These are phyloP conservation scores for Cladosporium austrohemisphaericum DNA, from an alignment of 2,329 filamentous ascomycete genomes.

Conservation along the genomic window DNA sequence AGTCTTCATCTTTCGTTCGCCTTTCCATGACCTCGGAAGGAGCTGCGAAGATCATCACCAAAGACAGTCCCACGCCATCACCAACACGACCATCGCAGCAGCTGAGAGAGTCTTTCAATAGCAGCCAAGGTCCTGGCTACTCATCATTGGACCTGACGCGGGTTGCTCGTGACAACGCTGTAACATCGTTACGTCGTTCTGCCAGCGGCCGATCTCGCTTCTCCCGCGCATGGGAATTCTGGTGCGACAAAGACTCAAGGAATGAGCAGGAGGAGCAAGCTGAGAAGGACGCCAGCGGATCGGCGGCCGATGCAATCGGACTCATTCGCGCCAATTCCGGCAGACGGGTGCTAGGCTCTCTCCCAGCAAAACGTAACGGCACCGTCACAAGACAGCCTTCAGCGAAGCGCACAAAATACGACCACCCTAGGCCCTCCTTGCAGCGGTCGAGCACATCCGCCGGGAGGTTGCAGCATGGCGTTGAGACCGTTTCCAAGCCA, in stretches of 20 bases:
- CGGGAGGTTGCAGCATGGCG: conserved; percentile 29
- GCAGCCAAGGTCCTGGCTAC: conserved; percentile 1
- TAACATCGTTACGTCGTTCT: conserved; percentile 42
- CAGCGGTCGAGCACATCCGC: conserved; percentile 30
- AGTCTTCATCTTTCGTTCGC: conserved; percentile 57
- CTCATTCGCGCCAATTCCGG: conserved; percentile 70
- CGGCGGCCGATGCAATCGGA: conserved; percentile 75
- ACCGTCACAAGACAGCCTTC: conserved; percentile 19
- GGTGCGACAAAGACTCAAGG: conserved; percentile 74
- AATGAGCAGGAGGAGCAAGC: conserved; percentile 78
- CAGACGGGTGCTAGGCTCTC: conserved; percentile 48
- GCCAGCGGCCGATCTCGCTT: conserved; percentile 70
- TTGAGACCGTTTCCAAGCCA: not conserved
- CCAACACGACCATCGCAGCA: conserved; percentile 47
- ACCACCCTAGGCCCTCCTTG: conserved; percentile 35
- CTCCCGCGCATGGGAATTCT: conserved; percentile 86
- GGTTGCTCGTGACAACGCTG: not conserved
- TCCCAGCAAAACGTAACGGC: conserved; percentile 64
- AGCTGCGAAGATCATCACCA: conserved; percentile 76
- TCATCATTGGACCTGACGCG: conserved; percentile 9
- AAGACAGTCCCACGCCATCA: conserved; percentile 66
- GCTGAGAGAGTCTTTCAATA: conserved; percentile 17
- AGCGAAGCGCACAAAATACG: conserved; percentile 45
- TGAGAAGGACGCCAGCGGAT: conserved; percentile 74
- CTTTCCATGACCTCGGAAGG: conserved; percentile 83